Evolutionary conservation across 345 rosid genomes (phyloP), one percentile per base, ranked within the genome.

Genomic region (Lumnitzera racemosa): DNA sequence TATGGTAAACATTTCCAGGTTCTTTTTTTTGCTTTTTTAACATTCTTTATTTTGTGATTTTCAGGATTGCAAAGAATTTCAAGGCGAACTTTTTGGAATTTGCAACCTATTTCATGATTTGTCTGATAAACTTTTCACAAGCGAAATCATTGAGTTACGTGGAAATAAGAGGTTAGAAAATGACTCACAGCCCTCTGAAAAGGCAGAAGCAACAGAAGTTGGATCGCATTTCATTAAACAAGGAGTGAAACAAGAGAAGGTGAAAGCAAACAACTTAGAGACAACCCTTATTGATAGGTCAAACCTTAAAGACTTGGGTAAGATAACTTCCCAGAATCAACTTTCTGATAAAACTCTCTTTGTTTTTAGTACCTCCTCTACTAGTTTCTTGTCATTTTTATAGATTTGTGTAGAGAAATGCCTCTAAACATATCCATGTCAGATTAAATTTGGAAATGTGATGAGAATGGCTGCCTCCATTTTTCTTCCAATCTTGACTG

Each of bases 51-150:
- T 17, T 17, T 47, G 13, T 24, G 15, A 29, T 29, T 68, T 63
- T 50, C 82, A 94, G 97, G 97, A 94, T 71, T 90, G 91, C 74
- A 94, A 88, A 72, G 86, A 88, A 68, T 90, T 84, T 67, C 90
- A 88, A 74, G 96, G 98, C 1, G 97, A 90, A 80, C 86, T 94
- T 47, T 94, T 94, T 20, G 99, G 99, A 58, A 85, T 94, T 59
- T 84, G 91, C 66, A 94, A 94, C 74, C 77, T 94, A 58, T 94
- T 94, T 57, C 90, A 87, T 4, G 90, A 94, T 77, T 84, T 94
- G 59, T 94, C 97, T 23, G 90, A 88, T 67, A 84, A 87, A 61
- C 90, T 84, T 65, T 90, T 94, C 72, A 88, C 96, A 46, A 88
- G 97, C 58, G 89, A 87, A 68, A 80, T 94, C 61, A 76, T 94